Base-by-base conservation (phyloP, 208 protist species). In the Leishmania martiniquensis region DNA sequence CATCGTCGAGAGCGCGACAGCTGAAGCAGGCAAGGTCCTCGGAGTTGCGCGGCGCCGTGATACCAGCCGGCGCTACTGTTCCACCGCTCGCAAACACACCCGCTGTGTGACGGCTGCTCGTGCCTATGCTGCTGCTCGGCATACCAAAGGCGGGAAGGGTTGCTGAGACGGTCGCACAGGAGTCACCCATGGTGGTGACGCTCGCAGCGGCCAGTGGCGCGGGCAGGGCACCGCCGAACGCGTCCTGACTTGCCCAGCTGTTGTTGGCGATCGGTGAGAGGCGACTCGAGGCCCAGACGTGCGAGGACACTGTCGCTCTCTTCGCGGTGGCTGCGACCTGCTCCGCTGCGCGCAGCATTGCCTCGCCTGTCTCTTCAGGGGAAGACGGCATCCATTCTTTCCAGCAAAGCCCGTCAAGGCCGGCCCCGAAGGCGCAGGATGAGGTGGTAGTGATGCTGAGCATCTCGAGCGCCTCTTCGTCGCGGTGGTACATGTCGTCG, bases 401-500 rank as follows among this genome's bases (percentile, higher is more conserved):
- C 81, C 76, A 87, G 15, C 57, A 34, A 2, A 93, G 72, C 0
- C 86, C 81, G 5, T 85, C 82, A 54, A 93, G 60, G 0, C 89
- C 89, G 1, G 82, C 77, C 1, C 85, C 87, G 60, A 85, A 91
- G 51, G 80, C 86, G 75, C 89, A 93, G 9, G 86, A 91, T 13
- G 84, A 87, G 4, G 87, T 87, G 0, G 87, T 93, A 1, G 76
- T 86, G 37, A 93, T 68, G 76, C 76, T 87, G 10, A 93, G 75
- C 62, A 82, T 83, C 69, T 90, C 89, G 39, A 93, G 81, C 62
- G 77, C 82, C 63, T 89, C 85, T 45, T 83, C 78, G 59, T 93
- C 89, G 10, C 85, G 72, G 75, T 93, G 89, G 75, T 88, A 93
- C 34, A 72, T 70, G 72, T 93, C 89, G 47, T 91, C 87, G 65